These are phyloP conservation scores for Apium graveolens DNA, from an alignment of 129 eudicot genomes.

Conservation along the genomic window DNA sequence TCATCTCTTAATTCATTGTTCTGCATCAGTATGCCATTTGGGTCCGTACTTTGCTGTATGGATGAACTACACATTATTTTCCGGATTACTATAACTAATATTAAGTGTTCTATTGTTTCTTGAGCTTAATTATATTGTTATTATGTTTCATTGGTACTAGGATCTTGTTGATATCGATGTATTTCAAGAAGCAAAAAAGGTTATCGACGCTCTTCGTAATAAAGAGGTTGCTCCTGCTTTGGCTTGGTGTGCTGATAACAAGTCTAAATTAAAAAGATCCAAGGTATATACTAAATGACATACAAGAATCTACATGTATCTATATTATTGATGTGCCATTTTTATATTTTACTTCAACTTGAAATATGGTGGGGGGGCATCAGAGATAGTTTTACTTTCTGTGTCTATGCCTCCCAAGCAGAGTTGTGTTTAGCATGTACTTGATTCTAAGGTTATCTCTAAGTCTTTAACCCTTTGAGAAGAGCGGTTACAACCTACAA, in stretches of 20 bases:
- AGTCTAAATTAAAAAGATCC: constrained; percentile 82
- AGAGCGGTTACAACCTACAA: neutral
- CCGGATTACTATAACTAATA: neutral
- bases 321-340: neutral
- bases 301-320: constrained; percentile 3
- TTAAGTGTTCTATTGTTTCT: neutral
- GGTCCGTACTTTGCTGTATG: neutral
- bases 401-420: neutral
- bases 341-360: neutral
- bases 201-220: constrained; percentile 79
- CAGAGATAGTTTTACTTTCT: neutral
- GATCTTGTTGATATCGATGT: constrained; percentile 98
- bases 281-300: constrained; percentile 44
- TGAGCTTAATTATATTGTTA: constrained; percentile 5
- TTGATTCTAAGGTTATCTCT: neutral
- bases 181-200: constrained; percentile 85
- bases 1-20: no score
- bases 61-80: neutral
- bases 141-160: constrained; percentile 26
- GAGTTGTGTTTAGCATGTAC: neutral
- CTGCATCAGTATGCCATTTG: neutral
- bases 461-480: neutral
- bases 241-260: constrained; percentile 97
- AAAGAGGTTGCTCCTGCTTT: constrained; percentile 92
- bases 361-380: neutral